Evolutionary conservation across 495 filamentous ascomycete genomes (phyloP).

Genomic region (Recurvomyces mirabilis): DNA sequence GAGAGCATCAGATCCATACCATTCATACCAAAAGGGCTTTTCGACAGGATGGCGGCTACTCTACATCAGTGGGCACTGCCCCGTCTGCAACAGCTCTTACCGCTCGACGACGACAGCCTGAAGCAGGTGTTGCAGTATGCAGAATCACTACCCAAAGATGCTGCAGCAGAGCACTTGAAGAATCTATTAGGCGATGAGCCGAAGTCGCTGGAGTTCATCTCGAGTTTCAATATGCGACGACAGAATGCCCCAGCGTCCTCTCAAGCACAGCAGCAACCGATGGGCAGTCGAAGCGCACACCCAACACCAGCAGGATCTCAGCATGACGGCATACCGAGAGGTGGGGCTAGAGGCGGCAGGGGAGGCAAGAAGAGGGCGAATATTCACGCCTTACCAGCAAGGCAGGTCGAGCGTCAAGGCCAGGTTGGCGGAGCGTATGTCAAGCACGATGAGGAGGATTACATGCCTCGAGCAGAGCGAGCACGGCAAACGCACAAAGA

Average conservation of each 20-base stretch:
- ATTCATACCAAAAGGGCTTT: too few species aligned
- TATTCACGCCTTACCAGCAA: constrained; percentile 43
- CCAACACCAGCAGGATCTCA: neutral
- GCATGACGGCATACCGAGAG: neutral
- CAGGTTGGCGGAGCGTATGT: constrained; percentile 46
- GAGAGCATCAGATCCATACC: too few species aligned
- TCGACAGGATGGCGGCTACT: constrained; percentile 2
- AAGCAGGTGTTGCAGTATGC: constrained; percentile 74
- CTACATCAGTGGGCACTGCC: constrained; percentile 42
- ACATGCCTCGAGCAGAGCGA: constrained; percentile 37
- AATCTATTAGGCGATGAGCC: constrained; percentile 81
- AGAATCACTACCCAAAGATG: constrained; percentile 55
- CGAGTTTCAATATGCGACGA: constrained; percentile 72
- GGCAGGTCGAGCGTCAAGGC: constrained; percentile 48
- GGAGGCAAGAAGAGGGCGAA: constrained; percentile 29
- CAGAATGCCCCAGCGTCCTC: constrained; percentile 26
- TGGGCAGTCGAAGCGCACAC: constrained; percentile 1
- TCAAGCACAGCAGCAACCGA: constrained; percentile 13
- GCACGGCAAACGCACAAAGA: constrained; percentile 25
- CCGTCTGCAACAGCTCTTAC: constrained; percentile 65
- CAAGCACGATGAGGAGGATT: constrained; percentile 54
- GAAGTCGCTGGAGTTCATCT: constrained; percentile 79
- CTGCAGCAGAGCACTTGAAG: constrained; percentile 72
- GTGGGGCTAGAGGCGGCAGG: constrained; percentile 5
- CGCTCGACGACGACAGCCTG: constrained; percentile 72